These are phyloP conservation scores for Lathyrus aphaca DNA, from an alignment of 306 rosid genomes.

Conservation along the genomic window DNA sequence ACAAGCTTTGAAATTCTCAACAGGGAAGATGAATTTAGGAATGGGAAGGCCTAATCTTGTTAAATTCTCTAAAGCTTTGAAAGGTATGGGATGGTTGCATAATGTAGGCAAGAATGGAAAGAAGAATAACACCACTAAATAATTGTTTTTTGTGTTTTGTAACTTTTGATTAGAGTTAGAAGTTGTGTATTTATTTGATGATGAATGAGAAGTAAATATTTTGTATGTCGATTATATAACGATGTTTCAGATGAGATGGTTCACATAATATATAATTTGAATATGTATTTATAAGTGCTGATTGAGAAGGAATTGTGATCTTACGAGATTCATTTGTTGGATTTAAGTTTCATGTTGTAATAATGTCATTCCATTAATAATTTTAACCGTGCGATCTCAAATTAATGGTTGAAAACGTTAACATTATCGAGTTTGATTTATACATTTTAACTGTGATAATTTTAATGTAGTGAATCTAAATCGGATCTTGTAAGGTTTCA, in stretches of 20 bases:
- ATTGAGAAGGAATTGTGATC: background rate
- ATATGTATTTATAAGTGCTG: background rate
- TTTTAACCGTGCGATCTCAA: background rate
- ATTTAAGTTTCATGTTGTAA: background rate
- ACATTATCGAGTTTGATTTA: background rate
- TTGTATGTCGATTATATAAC: constrained; percentile 33
- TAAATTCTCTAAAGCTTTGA: constrained; percentile 84
- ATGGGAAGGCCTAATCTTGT: constrained; percentile 79
- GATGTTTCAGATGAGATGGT: background rate
- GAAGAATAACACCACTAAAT: constrained; percentile 61
- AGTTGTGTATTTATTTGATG: constrained; percentile 42
- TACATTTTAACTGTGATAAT: background rate
- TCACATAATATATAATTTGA: background rate
- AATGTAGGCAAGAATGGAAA: constrained; percentile 63
- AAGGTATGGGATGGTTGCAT: constrained; percentile 82
- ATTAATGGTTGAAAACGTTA: background rate
- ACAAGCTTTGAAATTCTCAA: constrained; percentile 85
- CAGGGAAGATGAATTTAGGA: constrained; percentile 87
- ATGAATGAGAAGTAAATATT: constrained; percentile 55
- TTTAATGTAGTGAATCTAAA: background rate
- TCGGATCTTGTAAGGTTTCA: background rate
- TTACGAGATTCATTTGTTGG: background rate
- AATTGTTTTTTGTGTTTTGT: constrained; percentile 2
- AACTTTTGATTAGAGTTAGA: constrained; percentile 35
- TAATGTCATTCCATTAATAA: background rate